A percentile compares a stretch with the other conserved stretches of the same genome.
These are phyloP conservation scores for Tolypocladium tundrense DNA, from an alignment of 2,329 filamentous ascomycete species.

Conservation along the genomic window DNA sequence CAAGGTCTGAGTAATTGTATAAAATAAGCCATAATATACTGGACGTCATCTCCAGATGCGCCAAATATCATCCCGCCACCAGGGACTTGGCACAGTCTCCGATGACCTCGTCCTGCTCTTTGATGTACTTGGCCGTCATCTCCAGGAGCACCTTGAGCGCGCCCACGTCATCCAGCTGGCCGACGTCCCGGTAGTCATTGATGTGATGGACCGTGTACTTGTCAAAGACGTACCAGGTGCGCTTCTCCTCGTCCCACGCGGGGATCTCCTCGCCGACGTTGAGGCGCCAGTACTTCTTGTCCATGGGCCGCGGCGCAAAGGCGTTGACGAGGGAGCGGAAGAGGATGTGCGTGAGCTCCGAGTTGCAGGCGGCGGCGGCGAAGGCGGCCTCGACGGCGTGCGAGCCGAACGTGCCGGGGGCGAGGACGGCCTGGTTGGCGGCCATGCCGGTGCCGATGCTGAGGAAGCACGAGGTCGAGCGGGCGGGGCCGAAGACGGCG, in stretches of 20 bases:
- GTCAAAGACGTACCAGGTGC: background rate
- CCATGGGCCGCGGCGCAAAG: conserved; percentile 4
- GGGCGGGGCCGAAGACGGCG: conserved; percentile 3
- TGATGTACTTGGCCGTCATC: background rate
- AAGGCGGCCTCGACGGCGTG: background rate
- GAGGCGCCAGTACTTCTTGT: conserved; percentile 6
- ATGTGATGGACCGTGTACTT: background rate
- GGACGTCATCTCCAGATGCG: background rate
- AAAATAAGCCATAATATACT: background rate
- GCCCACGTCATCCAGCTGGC: background rate
- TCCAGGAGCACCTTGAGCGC: background rate
- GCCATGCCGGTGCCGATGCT: conserved; percentile 6
- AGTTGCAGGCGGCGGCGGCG: conserved; percentile 4
- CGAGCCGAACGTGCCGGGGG: background rate
- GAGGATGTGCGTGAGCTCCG: conserved; percentile 5
- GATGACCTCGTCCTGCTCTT: background rate
- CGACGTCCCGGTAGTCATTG: background rate
- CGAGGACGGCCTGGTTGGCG: background rate
- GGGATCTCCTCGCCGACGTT: conserved; percentile 4
- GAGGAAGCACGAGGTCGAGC: conserved; percentile 6
- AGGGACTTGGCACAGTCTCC: background rate
- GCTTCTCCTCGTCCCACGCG: conserved; percentile 4
- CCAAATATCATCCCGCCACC: background rate
- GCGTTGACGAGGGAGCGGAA: conserved; percentile 6
- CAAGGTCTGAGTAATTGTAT: too few relatives aligned